Base-by-base conservation (phyloP, 2,329 filamentous ascomycete genomes). In the Colletotrichum tanaceti region DNA sequence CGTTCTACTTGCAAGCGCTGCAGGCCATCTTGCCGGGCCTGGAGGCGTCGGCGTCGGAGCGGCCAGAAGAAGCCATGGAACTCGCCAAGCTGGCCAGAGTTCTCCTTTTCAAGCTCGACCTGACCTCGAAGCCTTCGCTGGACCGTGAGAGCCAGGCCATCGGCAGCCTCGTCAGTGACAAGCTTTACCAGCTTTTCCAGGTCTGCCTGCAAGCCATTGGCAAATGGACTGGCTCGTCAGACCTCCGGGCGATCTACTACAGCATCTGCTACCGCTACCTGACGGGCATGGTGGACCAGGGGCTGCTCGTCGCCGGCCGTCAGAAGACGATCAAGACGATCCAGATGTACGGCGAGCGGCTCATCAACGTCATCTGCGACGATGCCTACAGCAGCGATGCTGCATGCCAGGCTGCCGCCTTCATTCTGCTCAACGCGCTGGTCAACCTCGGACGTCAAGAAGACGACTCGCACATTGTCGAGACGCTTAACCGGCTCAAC, bases 181-280 rank as follows among this genome's bases (percentile, higher is more conserved):
- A 96, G 75, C 85, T 98, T 0, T 94, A 94, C 76, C 92, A 97
- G 75, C 87, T 98, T 4, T 98, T 99, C 84, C 92, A 97, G 71
- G 88, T 93, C 46, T 94, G 93, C 70, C 84, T 98, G 16, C 87
- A 90, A 73, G 93, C 93, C 5, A 91, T 97, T 63, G 89, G 90
- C 72, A 90, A 91, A 70, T 90, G 92, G 75, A 86, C 90, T 1
- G 90, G 91, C 5, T 90, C 88, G 61, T 83, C 92, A 18, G 85
- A 89, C 63, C 82, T 99, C 46, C 90, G 96, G 58, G 90, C 96
- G 66, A 87, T 92, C 24, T 95, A 97, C 79, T 99, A 98, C 79
- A 92, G 92, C 74, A 97, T 97, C 73, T 94, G 92, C 81, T 95
- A 94, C 77, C 89, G 92, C 22, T 97, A 97, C 77, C 85, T 97